Base-by-base conservation (phyloP, 2,329 filamentous ascomycete species). In the Aspergillus aculeatinus region DNA sequence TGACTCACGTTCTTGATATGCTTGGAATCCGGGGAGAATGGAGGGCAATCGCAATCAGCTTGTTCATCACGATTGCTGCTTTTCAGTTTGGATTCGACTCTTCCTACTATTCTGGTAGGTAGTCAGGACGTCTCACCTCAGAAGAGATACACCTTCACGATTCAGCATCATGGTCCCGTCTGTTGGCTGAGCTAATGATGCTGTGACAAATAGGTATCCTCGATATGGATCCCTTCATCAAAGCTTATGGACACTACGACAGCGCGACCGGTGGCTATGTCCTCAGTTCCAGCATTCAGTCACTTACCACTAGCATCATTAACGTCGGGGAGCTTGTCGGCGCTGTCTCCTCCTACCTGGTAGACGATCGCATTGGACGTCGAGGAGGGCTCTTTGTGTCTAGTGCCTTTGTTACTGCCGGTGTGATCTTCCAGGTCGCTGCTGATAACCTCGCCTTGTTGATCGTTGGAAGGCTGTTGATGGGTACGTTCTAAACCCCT, bases 11-110 rank as follows among this genome's bases (percentile, higher is more conserved):
- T 14, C 47, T 44, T 10, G 52, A 29, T n/a, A 19, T 44, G 7
- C 16, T 44, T 7, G 52, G n/a, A 12, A 44, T 44, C n/a, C 52
- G 52, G 11, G 52, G 9, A 10, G 52, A 55, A 29, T 55, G 52
- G 52, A 42, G 52, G 21, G 52, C 52, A 42, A 55, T 55, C 23
- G 52, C 52, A 11, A 48, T 55, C n/a, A 48, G 52, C 25, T n/a
- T 55, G 27, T 55, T 55, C 9, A 55, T 55, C 25, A 55, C 52
- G 1, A 35, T 55, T 23, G 39, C 42, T 23, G 52, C 52, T 16
- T 55, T 55, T 23, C 52, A 55, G n/a, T 55, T 55, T n/a, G 52
- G 52, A 5, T 55, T 55, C 21, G 52, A 55, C 42, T 55, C 52
- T 6, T 48, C 52, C 52, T 55, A 55, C 19, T 55, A 55, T 23